Conservation (phyloP, 495 filamentous ascomycete species). For the Aspergillus sclerotiicarbonarius region DNA sequence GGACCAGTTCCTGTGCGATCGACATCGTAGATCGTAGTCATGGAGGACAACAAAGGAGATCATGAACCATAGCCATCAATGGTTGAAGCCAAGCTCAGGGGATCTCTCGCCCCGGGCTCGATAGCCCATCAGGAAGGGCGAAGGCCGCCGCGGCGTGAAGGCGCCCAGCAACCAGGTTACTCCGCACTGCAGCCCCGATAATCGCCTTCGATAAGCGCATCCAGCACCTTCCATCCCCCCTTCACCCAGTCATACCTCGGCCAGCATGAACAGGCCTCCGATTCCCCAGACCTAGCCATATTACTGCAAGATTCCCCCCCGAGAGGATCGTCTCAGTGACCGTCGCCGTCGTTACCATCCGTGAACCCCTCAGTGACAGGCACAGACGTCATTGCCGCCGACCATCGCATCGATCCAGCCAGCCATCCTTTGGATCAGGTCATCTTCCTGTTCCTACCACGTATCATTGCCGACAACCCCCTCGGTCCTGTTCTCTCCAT, state of each 20-base stretch:
- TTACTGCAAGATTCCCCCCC: not conserved
- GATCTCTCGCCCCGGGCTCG: too few relatives aligned
- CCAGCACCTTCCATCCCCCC: not conserved
- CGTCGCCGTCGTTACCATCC: not conserved
- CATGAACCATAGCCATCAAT: too few relatives aligned
- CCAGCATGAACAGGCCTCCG: not conserved
- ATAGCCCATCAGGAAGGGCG: too few relatives aligned
- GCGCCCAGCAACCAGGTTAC: not conserved
- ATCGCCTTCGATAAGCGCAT: not conserved
- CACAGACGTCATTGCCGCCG: slow-evolving; percentile 18
- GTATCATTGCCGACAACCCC: not conserved
- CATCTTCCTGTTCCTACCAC: not conserved
- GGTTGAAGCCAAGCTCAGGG: too few relatives aligned
- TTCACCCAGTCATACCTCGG: not conserved
- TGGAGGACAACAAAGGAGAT: too few relatives aligned
- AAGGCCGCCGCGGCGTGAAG: not conserved
- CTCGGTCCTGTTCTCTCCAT: not conserved
- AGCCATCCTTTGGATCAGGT: not conserved
- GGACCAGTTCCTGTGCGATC: too few relatives aligned
- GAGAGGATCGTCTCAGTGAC: too few relatives aligned
- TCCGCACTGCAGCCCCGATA: not conserved
- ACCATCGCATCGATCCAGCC: not conserved
- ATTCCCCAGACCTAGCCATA: not conserved
- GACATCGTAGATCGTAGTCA: too few relatives aligned
- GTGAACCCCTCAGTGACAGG: not conserved